Conservation (phyloP, 2,329 filamentous ascomycete genomes). For the Monosporascus sp. region DNA sequence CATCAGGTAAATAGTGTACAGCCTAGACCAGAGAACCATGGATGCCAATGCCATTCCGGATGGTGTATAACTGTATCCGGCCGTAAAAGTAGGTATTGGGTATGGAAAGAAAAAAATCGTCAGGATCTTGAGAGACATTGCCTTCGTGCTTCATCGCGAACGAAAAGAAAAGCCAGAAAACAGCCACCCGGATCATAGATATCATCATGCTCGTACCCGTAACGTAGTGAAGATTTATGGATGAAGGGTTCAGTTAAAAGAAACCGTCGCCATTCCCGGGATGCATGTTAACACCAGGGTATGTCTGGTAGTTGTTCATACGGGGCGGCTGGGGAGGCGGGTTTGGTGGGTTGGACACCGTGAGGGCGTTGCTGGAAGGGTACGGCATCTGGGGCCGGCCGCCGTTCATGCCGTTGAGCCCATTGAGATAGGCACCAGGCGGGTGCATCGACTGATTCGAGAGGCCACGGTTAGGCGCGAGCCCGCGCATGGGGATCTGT, state of each 20-base stretch:
- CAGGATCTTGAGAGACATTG: slow-evolving; percentile 27
- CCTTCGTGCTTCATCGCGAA: slow-evolving; percentile 23
- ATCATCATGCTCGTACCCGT: slow-evolving; percentile 27
- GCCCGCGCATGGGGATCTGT: slow-evolving; percentile 44
- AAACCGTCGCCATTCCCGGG: slow-evolving; percentile 19
- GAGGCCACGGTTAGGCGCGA: slow-evolving; percentile 37
- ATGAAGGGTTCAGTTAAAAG: slow-evolving; percentile 20
- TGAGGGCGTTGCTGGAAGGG: slow-evolving; percentile 26
- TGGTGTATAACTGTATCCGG: slow-evolving; percentile 12
- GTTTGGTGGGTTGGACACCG: slow-evolving; percentile 20
- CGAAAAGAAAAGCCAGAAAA: slow-evolving; percentile 15
- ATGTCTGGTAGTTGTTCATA: slow-evolving; percentile 21
- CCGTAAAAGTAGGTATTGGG: slow-evolving; percentile 12
- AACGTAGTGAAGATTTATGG: slow-evolving; percentile 8
- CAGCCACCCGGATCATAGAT: slow-evolving; percentile 14
- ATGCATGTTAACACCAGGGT: slow-evolving; percentile 19
- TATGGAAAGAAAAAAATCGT: slow-evolving; percentile 19
- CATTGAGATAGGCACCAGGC: slow-evolving; percentile 26
- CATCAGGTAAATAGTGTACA: slow-evolving; percentile 28
- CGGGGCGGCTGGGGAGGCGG: slow-evolving; percentile 25
- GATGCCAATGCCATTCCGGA: slow-evolving; percentile 17
- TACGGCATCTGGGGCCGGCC: slow-evolving; percentile 31
- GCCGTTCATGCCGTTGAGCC: slow-evolving; percentile 25
- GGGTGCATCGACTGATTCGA: slow-evolving; percentile 34
- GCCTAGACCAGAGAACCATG: slow-evolving; percentile 17